phyloP scores from a whole-genome alignment of 202 grass and related monocot genomes.

The Dendrocalamus latiflorus region DNA sequence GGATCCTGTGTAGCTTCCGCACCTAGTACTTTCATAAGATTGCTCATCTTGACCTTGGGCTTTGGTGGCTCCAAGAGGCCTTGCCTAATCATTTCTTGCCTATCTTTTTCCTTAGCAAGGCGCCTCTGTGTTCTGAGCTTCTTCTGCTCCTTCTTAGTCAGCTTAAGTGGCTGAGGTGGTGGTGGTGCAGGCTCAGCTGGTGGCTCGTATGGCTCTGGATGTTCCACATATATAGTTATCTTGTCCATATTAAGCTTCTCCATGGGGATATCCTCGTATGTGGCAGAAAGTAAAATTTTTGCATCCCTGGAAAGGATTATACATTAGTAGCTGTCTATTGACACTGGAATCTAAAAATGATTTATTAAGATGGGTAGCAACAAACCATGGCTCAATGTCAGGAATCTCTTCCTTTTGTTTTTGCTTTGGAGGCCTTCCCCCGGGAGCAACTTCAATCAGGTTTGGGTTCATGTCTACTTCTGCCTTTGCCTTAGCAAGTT shows the following conservation, averaged over 20 bases:
- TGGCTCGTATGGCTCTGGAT: constrained; percentile 83
- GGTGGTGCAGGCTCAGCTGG: constrained; percentile 79
- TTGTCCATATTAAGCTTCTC: constrained; percentile 79
- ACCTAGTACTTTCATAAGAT: constrained; percentile 91
- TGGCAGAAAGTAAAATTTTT: constrained; percentile 44
- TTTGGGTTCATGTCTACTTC: constrained; percentile 92
- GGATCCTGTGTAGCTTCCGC: constrained; percentile 95
- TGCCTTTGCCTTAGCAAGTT: constrained; percentile 84
- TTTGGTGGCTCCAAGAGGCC: constrained; percentile 95
- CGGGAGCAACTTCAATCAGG: constrained; percentile 73
- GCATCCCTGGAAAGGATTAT: constrained; percentile 65
- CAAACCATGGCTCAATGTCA: constrained; percentile 94
- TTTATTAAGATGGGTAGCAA: background rate
- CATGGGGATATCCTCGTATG: constrained; percentile 48
- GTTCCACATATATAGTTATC: constrained; percentile 88
- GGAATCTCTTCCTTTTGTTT: constrained; percentile 85
- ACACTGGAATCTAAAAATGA: background rate
- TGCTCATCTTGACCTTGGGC: constrained; percentile 98
- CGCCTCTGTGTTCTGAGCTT: constrained; percentile 96
- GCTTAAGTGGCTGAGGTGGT: constrained; percentile 83
- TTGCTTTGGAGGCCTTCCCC: constrained; percentile 57
- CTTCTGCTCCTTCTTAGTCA: constrained; percentile 96
- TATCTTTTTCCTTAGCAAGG: constrained; percentile 93
- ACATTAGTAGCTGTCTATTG: constrained; percentile 14
- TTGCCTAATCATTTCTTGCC: constrained; percentile 99